Evolutionary conservation across 1,139 yeast genomes (phyloP), one percentile per base, ranked within the genome.

Genomic region (Debaryomyces subglobosus): DNA sequence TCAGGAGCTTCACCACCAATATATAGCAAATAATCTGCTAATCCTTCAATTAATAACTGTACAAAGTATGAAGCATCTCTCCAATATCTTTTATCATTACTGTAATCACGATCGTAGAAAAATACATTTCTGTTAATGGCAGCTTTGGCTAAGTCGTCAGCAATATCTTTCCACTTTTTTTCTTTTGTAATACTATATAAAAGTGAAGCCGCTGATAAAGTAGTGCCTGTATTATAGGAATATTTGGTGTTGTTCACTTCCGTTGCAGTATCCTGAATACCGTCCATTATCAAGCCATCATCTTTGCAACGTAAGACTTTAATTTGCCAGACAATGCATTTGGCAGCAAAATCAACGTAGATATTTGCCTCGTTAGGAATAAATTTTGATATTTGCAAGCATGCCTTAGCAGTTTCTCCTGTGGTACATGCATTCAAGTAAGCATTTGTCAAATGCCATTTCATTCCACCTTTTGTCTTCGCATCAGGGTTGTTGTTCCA

Each of bases 171-270:
- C 84, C 87, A 85, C 57, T 79, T 72, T 15, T 69, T 65, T 53
- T 84, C 83, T 30, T 71, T 65, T 18, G 89, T 85, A 51, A 72
- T 68, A 50, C 70, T 71, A 58, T 78, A 85, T 53, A 86, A 67
- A 56, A 77, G 69, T 8, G 81, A 64, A 5, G 82, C 75, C 1
- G 85, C 81, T 8, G 86, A 79, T 39, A 85, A 60, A 0, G 89
- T 81, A 4, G 86, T 78, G 15, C 92, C 91, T 25, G 82, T 77
- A 64, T 85, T 85, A 64, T 86, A 86, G n/a, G 87, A 77, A 83
- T 86, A 83, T 63, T 85, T 85, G 52, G 77, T 76, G 21, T 71
- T 71, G 55, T 82, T 78, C 6, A 76, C 68, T 23, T 69, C 65
- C 27, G 73, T 74, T 21, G 74, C 70, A 39, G 78, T 77, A 48